phyloP scores from a whole-genome alignment of 495 filamentous ascomycete species.

The Aspergillus hancockii region DNA sequence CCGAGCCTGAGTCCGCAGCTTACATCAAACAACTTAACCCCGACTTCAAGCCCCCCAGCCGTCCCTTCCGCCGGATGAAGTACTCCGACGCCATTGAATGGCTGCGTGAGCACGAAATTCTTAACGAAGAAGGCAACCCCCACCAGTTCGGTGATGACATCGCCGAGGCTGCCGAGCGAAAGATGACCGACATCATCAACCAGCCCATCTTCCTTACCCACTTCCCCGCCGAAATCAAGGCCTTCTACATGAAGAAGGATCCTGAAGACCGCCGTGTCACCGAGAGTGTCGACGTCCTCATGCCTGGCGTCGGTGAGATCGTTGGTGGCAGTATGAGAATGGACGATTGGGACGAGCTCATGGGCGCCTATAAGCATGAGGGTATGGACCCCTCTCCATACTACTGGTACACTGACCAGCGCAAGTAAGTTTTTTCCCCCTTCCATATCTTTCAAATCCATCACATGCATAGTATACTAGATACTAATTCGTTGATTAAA shows the following conservation, averaged over 20 bases:
- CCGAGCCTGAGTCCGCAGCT: constrained; percentile 66
- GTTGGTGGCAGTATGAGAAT: constrained; percentile 97
- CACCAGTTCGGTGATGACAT: constrained; percentile 97
- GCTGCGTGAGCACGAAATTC: constrained; percentile 84
- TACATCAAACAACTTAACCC: constrained; percentile 85
- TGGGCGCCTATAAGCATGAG: constrained; percentile 84
- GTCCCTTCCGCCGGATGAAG: constrained; percentile 93
- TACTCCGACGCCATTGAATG: constrained; percentile 94
- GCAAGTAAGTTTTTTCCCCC: constrained; percentile 69
- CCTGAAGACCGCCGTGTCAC: constrained; percentile 80
- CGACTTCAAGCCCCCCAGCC: constrained; percentile 75
- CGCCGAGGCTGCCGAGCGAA: constrained; percentile 93
- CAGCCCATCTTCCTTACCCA: constrained; percentile 93
- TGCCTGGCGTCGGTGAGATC: constrained; percentile 97
- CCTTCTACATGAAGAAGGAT: constrained; percentile 99
- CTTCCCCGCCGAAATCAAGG: constrained; percentile 97
- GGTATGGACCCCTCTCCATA: constrained; percentile 84
- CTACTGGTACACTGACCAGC: constrained; percentile 99
- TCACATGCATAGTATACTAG: background rate
- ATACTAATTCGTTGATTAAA: constrained; percentile 30
- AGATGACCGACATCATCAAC: constrained; percentile 96
- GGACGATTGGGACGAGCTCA: constrained; percentile 86
- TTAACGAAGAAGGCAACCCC: constrained; percentile 86
- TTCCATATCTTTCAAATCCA: background rate
- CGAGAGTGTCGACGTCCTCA: constrained; percentile 92